Conservation (phyloP, 306 rosid genomes). For the Urtica urens region DNA sequence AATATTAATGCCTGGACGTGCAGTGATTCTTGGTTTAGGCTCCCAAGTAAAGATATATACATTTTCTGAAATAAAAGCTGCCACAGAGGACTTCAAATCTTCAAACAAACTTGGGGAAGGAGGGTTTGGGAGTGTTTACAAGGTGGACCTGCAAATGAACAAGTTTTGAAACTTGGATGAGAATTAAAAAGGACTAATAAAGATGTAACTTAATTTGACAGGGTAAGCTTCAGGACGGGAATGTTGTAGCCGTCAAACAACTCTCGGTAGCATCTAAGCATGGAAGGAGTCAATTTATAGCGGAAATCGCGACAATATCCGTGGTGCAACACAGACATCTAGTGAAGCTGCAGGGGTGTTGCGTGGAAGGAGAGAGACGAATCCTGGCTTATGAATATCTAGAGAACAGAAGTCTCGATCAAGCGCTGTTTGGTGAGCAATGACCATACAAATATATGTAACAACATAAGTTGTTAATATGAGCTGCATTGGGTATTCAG, state of each 20-base stretch:
- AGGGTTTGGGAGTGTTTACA: slow-evolving; percentile 25
- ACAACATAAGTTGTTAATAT: background rate
- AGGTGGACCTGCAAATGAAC: slow-evolving; percentile 1
- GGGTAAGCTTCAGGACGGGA: slow-evolving; percentile 29
- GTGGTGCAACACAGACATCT: slow-evolving; percentile 25
- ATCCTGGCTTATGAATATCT: slow-evolving; percentile 28
- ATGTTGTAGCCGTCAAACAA: slow-evolving; percentile 22
- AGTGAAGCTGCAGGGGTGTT: slow-evolving; percentile 27
- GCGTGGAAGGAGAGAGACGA: slow-evolving; percentile 20
- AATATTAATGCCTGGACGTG: background rate
- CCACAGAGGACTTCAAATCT: slow-evolving; percentile 18
- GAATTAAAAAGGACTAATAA: background rate
- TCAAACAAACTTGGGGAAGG: slow-evolving; percentile 26
- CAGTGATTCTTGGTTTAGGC: slow-evolving; percentile 17
- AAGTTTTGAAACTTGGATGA: background rate
- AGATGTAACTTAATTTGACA: slow-evolving; percentile 1
- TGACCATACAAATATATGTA: background rate
- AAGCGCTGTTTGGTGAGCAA: slow-evolving; percentile 25
- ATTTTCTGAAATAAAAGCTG: slow-evolving; percentile 19
- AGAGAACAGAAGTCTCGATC: slow-evolving; percentile 26
- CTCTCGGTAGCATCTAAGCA: slow-evolving; percentile 24
- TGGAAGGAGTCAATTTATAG: slow-evolving; percentile 23
- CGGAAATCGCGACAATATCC: slow-evolving; percentile 25
- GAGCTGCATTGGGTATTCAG: slow-evolving; percentile 5
- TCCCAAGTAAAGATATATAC: slow-evolving; percentile 13